Base-by-base conservation (phyloP, 169 alveolate species). In the Plasmodium gallinaceum region DNA sequence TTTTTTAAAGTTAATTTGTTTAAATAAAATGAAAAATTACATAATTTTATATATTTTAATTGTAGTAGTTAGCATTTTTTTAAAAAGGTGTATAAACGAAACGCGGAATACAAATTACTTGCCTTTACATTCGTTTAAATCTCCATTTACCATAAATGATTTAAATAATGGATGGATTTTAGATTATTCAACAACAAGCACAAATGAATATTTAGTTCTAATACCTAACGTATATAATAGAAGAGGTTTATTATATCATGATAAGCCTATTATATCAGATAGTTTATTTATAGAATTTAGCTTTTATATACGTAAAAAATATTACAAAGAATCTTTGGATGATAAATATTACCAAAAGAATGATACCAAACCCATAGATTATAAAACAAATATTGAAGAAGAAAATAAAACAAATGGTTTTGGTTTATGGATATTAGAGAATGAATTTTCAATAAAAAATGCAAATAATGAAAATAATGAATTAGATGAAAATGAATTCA, bases 221-320 rank as follows among this genome's bases (percentile, higher is more conserved):
- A 54, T 83, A n/a, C 91, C 91, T 16, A 83, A 43, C 16, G 83
- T 83, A 0, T 83, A 83, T n/a, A 83, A 68, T 12, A 54, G 91
- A 83, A 65, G 91, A 32, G 91, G 91, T 0, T 24, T 83, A 42
- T 39, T 83, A 14, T 61, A 83, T 58, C 46, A 83, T 39, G 57
- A 20, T 1, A 83, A 52, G 8, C 85, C 91, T 0, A 66, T 83
- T 18, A 16, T 7, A 5, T 83, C 91, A 3, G 83, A 83, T 7
- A 69, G 16, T 20, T n/a, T 83, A n/a, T 18, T 9, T n/a, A 39
- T 83, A 14, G 72, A 51, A 16, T 83, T 83, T 43, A 83, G 45
- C 5, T 83, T 83, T 14, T 51, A 37, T 43, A 83, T 83, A 4
- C 18, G 20, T 6, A 65, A 37, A 16, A 32, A 68, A 54, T 7